phyloP scores from a whole-genome alignment of 2,329 filamentous ascomycete species.

The Laburnicola sp. region DNA sequence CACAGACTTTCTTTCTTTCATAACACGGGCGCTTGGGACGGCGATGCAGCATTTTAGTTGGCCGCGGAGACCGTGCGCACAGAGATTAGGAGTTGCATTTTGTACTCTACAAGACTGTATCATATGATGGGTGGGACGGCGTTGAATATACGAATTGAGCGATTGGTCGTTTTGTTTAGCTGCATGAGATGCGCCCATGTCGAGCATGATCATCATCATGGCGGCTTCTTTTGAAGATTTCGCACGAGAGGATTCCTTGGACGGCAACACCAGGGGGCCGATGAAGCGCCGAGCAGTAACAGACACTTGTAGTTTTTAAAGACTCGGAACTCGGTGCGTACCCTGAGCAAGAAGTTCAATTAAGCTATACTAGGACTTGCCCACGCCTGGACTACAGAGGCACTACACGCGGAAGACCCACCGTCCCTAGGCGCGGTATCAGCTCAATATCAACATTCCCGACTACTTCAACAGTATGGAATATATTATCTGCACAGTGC shows the following conservation, averaged over 20 bases:
- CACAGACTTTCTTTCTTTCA: slow-evolving; percentile 15
- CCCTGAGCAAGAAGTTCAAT: slow-evolving; percentile 12
- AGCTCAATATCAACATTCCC: background rate
- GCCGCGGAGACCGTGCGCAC: slow-evolving; percentile 12
- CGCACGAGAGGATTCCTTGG: too few species aligned
- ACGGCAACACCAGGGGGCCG: background rate
- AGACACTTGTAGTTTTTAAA: background rate
- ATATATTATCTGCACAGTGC: background rate
- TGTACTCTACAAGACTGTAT: background rate
- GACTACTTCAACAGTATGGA: background rate
- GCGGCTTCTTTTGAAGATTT: background rate
- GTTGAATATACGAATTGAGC: background rate
- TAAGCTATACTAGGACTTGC: slow-evolving; percentile 27
- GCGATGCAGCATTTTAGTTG: slow-evolving; percentile 18
- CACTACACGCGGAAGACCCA: background rate
- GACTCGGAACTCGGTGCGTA: slow-evolving; percentile 13
- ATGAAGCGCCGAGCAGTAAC: background rate
- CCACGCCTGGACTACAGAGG: slow-evolving; percentile 6
- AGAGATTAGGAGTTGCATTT: background rate
- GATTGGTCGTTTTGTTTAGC: background rate
- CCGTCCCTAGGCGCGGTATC: background rate
- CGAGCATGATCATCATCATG: background rate
- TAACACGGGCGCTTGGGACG: slow-evolving; percentile 19
- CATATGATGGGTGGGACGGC: background rate
- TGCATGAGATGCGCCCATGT: background rate